A percentile compares a stretch with the other conserved stretches of the same genome.
phyloP scores from a whole-genome alignment of 306 rosid genomes.

The Oxytropis ochrocephala region DNA sequence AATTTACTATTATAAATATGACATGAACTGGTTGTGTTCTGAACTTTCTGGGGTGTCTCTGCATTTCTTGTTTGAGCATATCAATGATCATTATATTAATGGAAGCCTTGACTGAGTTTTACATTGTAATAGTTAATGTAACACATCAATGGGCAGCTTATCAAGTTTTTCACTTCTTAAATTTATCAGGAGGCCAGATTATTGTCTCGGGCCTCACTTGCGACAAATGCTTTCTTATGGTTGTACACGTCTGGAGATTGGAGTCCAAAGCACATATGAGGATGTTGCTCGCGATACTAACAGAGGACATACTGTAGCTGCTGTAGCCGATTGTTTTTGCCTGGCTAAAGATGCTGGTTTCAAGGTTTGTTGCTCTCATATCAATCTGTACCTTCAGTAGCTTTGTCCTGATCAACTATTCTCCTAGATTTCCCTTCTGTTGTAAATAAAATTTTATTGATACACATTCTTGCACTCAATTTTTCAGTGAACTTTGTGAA shows the following conservation, averaged over 20 bases:
- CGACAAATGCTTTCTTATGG: conserved; percentile 97
- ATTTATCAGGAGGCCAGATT: conserved; percentile 90
- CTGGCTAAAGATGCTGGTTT: conserved; percentile 98
- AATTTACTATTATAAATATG: neutral
- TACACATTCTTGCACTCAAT: neutral
- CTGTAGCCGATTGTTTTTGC: conserved; percentile 94
- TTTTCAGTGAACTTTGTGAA: neutral
- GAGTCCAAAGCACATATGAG: conserved; percentile 98
- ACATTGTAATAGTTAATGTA: neutral
- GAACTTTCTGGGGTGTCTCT: neutral
- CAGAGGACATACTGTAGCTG: conserved; percentile 96
- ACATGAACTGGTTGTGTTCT: neutral
- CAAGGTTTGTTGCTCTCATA: conserved; percentile 49
- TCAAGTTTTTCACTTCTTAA: conserved; percentile 14
- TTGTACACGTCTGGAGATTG: conserved; percentile 90
- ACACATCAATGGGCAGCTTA: conserved; percentile 13
- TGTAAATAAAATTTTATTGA: neutral
- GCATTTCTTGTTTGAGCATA: conserved; percentile 7
- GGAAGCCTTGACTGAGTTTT: neutral
- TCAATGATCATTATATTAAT: neutral
- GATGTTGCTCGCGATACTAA: conserved; percentile 97
- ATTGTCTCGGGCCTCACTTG: conserved; percentile 97
- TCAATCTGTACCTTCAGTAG: neutral
- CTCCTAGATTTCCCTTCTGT: conserved; percentile 1
- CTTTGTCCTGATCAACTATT: conserved; percentile 2